phyloP scores from a whole-genome alignment of 495 filamentous ascomycete species.

The Penicillium goetzii region DNA sequence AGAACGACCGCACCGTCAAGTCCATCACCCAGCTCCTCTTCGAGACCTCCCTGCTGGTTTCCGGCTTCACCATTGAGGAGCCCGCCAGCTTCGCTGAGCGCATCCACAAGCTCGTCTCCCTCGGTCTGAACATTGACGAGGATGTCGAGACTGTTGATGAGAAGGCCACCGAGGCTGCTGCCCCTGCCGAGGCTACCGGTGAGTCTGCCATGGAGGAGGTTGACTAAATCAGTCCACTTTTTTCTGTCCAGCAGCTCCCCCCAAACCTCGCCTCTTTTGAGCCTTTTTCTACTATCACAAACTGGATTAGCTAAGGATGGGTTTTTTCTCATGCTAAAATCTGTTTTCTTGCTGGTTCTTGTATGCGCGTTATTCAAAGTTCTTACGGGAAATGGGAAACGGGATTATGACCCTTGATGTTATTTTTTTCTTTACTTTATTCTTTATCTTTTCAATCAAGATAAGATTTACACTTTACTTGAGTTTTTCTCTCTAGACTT shows the following conservation, averaged over 20 bases:
- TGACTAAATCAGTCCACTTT: slow-evolving; percentile 53
- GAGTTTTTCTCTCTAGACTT: background rate
- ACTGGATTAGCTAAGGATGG: slow-evolving; percentile 10
- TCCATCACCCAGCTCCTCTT: slow-evolving; percentile 96
- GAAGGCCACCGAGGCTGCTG: slow-evolving; percentile 62
- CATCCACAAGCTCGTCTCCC: slow-evolving; percentile 97
- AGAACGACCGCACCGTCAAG: slow-evolving; percentile 98
- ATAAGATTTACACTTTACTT: slow-evolving; percentile 19
- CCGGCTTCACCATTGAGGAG: slow-evolving; percentile 99
- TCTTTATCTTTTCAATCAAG: slow-evolving; percentile 25
- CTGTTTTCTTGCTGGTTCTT: slow-evolving; percentile 12
- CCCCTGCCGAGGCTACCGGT: slow-evolving; percentile 59
- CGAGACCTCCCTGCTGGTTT: slow-evolving; percentile 97
- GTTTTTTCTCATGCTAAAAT: slow-evolving; percentile 2
- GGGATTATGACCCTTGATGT: slow-evolving; percentile 40
- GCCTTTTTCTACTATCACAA: background rate
- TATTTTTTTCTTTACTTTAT: slow-evolving; percentile 25
- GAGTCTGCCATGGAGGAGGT: slow-evolving; percentile 78
- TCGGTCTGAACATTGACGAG: slow-evolving; percentile 96
- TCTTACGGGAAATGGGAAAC: slow-evolving; percentile 43
- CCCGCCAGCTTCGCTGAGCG: slow-evolving; percentile 96
- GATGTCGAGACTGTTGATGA: slow-evolving; percentile 74
- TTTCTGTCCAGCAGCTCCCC: background rate
- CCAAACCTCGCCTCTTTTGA: background rate
- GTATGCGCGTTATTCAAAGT: slow-evolving; percentile 16